phyloP scores from a whole-genome alignment of 768 basidiomycete species.

The Suillus alpinus region DNA sequence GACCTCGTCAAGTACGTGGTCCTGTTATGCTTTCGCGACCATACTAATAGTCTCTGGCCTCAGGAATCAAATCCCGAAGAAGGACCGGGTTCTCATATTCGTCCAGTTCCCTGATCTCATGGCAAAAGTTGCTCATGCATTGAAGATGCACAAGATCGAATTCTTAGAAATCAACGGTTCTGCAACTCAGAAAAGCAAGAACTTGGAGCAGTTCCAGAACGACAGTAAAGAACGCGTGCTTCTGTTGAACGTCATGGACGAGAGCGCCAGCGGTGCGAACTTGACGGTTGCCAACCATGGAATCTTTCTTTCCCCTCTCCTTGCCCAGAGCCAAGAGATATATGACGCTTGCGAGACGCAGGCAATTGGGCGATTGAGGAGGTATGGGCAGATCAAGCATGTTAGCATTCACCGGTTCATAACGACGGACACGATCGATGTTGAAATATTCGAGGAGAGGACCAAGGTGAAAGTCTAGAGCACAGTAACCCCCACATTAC shows the following conservation, averaged over 20 bases:
- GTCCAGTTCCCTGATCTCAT: constrained; percentile 96
- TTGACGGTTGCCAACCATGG: constrained; percentile 92
- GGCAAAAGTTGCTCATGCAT: constrained; percentile 85
- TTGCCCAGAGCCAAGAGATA: constrained; percentile 76
- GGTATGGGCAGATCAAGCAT: constrained; percentile 78
- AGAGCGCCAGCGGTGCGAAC: constrained; percentile 92
- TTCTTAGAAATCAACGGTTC: constrained; percentile 82
- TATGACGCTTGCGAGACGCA: constrained; percentile 84
- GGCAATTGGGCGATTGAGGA: constrained; percentile 78
- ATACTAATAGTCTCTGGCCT: constrained; percentile 1
- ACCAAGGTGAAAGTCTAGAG: constrained; percentile 28
- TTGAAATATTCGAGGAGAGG: constrained; percentile 70
- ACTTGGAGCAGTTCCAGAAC: constrained; percentile 83
- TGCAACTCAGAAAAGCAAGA: constrained; percentile 74
- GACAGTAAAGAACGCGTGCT: constrained; percentile 75
- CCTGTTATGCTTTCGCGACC: background rate
- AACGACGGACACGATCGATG: constrained; percentile 86
- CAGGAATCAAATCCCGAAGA: constrained; percentile 65
- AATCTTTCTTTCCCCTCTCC: constrained; percentile 90
- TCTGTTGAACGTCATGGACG: constrained; percentile 89
- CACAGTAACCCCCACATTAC: background rate
- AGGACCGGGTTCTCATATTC: constrained; percentile 87
- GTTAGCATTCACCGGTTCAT: constrained; percentile 84
- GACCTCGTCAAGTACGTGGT: constrained; percentile 65
- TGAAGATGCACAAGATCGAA: constrained; percentile 65